phyloP scores from a whole-genome alignment of 495 filamentous ascomycete species.

The Hypoxylon subgilvum region DNA sequence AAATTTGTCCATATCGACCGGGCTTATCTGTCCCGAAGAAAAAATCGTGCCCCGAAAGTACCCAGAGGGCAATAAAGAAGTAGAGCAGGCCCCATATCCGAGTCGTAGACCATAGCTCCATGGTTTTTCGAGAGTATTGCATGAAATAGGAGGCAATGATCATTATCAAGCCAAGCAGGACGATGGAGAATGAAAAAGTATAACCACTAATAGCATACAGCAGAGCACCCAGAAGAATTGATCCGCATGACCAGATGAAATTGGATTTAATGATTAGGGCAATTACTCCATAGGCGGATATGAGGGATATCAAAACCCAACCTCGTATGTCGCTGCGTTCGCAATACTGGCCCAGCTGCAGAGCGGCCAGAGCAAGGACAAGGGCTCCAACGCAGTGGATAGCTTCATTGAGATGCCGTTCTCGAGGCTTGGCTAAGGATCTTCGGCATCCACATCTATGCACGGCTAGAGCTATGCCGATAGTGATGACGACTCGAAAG shows the following conservation, averaged over 20 bases:
- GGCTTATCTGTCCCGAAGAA: neutral
- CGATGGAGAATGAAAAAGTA: neutral
- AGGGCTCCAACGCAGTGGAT: slow-evolving; percentile 6
- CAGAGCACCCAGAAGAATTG: neutral
- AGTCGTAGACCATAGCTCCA: neutral
- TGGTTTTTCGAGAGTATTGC: neutral
- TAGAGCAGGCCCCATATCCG: slow-evolving; percentile 1
- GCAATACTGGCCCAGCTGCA: neutral
- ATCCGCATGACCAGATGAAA: slow-evolving; percentile 12
- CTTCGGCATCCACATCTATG: slow-evolving; percentile 6
- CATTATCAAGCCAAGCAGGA: neutral
- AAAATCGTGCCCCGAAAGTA: neutral
- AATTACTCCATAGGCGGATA: neutral
- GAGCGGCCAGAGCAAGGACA: slow-evolving; percentile 1
- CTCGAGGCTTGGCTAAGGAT: neutral
- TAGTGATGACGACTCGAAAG: neutral
- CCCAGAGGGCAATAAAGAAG: neutral
- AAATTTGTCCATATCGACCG: too few relatives aligned
- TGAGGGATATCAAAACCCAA: neutral
- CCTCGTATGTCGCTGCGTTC: neutral
- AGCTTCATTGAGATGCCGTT: slow-evolving; percentile 7
- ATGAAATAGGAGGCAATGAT: neutral
- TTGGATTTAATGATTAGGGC: neutral
- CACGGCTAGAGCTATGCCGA: neutral
- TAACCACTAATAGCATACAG: neutral